These are phyloP conservation scores for Fraxinus pennsylvanica DNA, from an alignment of 257 asterid genomes.

Conservation along the genomic window DNA sequence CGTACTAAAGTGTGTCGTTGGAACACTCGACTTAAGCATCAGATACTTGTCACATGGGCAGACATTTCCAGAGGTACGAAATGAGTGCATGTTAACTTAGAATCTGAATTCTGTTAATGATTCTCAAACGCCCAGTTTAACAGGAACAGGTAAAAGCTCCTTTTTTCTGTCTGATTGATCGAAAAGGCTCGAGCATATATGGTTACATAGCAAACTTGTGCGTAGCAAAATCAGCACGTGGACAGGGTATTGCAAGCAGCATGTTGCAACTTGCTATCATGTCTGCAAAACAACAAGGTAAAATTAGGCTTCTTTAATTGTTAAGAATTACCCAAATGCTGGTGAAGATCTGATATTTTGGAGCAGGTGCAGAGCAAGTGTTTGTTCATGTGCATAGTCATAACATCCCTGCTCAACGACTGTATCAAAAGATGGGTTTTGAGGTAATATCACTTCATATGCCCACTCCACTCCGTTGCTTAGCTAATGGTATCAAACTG, in stretches of 20 bases:
- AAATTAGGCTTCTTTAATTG: neutral
- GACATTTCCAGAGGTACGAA: constrained; percentile 56
- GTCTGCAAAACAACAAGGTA: constrained; percentile 49
- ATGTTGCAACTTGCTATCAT: constrained; percentile 53
- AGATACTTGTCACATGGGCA: constrained; percentile 46
- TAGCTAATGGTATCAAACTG: neutral
- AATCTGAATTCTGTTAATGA: neutral
- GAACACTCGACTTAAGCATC: constrained; percentile 69
- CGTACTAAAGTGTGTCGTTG: constrained; percentile 48
- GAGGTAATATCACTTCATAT: constrained; percentile 39
- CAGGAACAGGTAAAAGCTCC: constrained; percentile 51
- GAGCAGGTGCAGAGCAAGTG: constrained; percentile 57
- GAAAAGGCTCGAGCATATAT: constrained; percentile 35
- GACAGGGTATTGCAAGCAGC: constrained; percentile 60
- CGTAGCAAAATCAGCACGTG: constrained; percentile 69
- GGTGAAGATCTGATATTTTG: neutral
- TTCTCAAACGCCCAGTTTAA: neutral
- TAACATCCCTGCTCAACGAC: constrained; percentile 52
- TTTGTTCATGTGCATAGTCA: constrained; percentile 63
- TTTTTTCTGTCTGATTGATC: constrained; percentile 34
- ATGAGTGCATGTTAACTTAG: neutral
- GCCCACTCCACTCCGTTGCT: neutral
- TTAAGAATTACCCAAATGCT: no score
- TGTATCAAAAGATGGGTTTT: constrained; percentile 63
- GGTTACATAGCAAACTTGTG: constrained; percentile 72